phyloP scores from a whole-genome alignment of 257 asterid species.

The Solanum clarkiae region DNA sequence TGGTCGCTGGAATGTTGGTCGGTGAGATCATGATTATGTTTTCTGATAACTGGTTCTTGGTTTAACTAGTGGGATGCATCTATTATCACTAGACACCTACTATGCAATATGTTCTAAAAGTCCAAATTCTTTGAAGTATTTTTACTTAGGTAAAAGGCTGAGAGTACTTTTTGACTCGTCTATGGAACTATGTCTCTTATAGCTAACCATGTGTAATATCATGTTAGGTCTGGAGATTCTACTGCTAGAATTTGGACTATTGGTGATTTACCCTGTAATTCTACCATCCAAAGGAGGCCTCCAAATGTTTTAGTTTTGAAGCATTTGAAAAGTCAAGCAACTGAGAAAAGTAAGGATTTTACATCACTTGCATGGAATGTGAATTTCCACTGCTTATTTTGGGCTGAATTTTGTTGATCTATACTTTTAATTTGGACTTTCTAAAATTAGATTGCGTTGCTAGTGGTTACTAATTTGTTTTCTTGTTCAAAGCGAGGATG shows the following conservation, averaged over 20 bases:
- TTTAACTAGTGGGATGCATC: not conserved
- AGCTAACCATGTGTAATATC: not conserved
- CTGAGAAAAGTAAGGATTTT: slow-evolving; percentile 80
- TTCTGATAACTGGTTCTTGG: not conserved
- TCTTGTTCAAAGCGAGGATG: slow-evolving; percentile 57
- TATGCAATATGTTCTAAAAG: not conserved
- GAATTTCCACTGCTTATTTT: slow-evolving; percentile 9
- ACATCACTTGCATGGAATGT: slow-evolving; percentile 98
- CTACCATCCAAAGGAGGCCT: slow-evolving; percentile 43
- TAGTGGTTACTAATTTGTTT: not conserved
- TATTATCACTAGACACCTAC: not conserved
- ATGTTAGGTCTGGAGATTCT: slow-evolving; percentile 75
- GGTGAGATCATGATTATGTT: not conserved
- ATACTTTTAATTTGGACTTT: not conserved
- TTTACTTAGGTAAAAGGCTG: not conserved
- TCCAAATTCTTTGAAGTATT: not conserved
- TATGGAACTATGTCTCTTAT: not conserved
- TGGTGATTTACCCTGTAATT: slow-evolving; percentile 36
- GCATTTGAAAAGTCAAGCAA: slow-evolving; percentile 71
- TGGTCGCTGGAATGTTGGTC: not conserved
- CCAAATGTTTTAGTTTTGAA: slow-evolving; percentile 47
- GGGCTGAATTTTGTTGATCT: not conserved
- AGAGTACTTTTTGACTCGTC: not conserved
- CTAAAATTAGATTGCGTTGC: not conserved
- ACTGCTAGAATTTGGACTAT: slow-evolving; percentile 94